Base-by-base conservation (phyloP, 176 grass and related monocot species). In the Bromus sterilis region DNA sequence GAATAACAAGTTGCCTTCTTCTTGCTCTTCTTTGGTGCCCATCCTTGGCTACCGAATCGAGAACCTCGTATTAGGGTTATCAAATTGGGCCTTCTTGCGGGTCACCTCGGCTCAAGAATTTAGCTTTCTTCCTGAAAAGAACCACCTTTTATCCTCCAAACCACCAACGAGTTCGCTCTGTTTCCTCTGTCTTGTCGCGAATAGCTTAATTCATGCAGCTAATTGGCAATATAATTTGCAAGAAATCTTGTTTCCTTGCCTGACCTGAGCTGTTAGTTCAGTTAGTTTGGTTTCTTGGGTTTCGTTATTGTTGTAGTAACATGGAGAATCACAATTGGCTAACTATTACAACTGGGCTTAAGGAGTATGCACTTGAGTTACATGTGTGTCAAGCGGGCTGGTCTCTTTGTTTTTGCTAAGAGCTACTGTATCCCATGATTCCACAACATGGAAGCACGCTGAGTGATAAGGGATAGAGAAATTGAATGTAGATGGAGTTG, bases 31-130 rank as follows among this genome's bases (percentile, higher is more conserved):
- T 75, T 78, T 78, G 26, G 14, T 40, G 40, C 18, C 12, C 6
- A 89, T 44, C 44, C 63, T 80, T 85, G 36, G 21, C 37, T 16
- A 39, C 7, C 25, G 62, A 76, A 60, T 71, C 10, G 24, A 78
- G 26, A 57, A 29, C 37, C 25, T 74, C 30, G 33, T 42, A 28
- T 28, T 74, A 74, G 80, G 69, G 57, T 74, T 82, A 49, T 25
- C 5, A 82, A 82, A 82, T 74, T 49, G 56, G 56, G 57, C 56
- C 42, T 74, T 82, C 69, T 62, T 74, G 29, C 11, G 80, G 39
- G 56, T 24, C 26, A 80, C 66, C 78, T 51, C 25, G 39, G 60
- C 41, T 64, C 72, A 78, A 70, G 12, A 78, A 73, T 57, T 46
- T 66, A 43, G 66, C 35, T 55, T 78, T 32, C 20, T 51, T 41